Evolutionary conservation across 768 basidiomycete genomes (phyloP), one percentile per base, ranked within the genome.

Genomic region (Gloeopeniophorella convolvens): DNA sequence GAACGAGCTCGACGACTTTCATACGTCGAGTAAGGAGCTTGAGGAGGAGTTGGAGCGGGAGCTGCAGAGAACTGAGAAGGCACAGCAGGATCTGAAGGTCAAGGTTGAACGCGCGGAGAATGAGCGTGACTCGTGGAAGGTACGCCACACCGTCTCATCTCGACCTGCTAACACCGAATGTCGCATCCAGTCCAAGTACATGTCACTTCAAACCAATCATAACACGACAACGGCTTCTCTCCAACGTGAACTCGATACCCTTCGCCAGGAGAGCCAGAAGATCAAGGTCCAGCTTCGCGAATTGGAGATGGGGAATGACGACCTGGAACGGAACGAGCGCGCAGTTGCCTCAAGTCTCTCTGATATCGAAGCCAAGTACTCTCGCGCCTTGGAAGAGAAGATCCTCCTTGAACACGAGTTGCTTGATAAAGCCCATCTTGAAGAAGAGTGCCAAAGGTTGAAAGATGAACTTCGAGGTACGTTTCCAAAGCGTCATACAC

Each of bases 301-400:
- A 65, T 73, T 96, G 26, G 95, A 98, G 69, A 87, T 98, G 81
- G 95, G 95, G 40, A 97, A 96, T 62, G 96, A 99, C 62, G 94
- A 98, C 69, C 74, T 99, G 50, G 96, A 98, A 65, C 77, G 93
- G 55, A 94, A 87, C 65, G 95, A 97, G 63, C 80, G 96, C 24
- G 88, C 87, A 43, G 85, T 89, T 34, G 79, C 85, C 8, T 89
- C 85, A 42, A 87, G 79, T 59, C 68, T 94, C 59, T 86, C 85
- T 4, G 87, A 89, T 63, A 73, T 90, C 60, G 93, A 96, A 69
- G 72, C 79, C 59, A 91, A 85, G 65, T 95, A 98, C 70, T 83
- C 92, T 51, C 79, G 83, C 45, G 87, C 86, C 1, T 72, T 98
- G 28, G 96, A 99, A 67, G 93, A 98, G 71, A 98, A 97, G 70